Evolutionary conservation across 2,329 filamentous ascomycete genomes (phyloP), one percentile per base, ranked within the genome.

Genomic region (Beauveria rudraprayagi): DNA sequence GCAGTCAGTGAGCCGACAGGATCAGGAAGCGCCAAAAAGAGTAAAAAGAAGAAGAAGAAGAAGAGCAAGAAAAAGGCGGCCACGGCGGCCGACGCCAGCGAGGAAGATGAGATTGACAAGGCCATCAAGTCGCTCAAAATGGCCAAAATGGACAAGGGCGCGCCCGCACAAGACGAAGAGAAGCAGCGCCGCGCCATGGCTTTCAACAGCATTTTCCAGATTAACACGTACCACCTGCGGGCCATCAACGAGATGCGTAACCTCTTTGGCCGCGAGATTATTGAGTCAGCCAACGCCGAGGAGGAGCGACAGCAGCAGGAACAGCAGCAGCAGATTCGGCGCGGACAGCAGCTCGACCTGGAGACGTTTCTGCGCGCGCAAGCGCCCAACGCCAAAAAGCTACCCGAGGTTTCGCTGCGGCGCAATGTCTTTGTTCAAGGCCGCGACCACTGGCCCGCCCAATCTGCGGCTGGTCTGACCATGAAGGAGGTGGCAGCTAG

Each of bases 201-300:
- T 76, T 75, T 61, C 68, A 75, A 34, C 73, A 83, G 4, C 41
- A 50, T 63, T 7, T 71, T 85, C 2, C 71, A 75, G 34, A 77
- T 83, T 67, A 81, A 82, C 66, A 83, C 87, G 0, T 83, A 89
- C 66, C 85, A 92, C 67, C 82, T 99, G 11, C 92, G 93, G 70
- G 90, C 90, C 8, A 80, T 88, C 41, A 96, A 96, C 69, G 94
- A 99, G 76, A 97, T 99, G 91, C 88, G 81, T 56, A 77, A 76
- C 34, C 72, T 85, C 2, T 86, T 81, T 71, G 83, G 79, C 7
- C 77, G 76, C 65, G 84, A 79, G 60, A 83, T 77, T 69, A 88
- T 81, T 72, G 83, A 77, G 69, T 80, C 77, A 1, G 82, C 78
- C 9, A 71, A 77, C 17, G 76, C 73, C 7, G 81, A 83, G 62